Evolutionary conservation across 352 stramenopile genomes (phyloP).

Genomic region (Globisporangium solare): DNA sequence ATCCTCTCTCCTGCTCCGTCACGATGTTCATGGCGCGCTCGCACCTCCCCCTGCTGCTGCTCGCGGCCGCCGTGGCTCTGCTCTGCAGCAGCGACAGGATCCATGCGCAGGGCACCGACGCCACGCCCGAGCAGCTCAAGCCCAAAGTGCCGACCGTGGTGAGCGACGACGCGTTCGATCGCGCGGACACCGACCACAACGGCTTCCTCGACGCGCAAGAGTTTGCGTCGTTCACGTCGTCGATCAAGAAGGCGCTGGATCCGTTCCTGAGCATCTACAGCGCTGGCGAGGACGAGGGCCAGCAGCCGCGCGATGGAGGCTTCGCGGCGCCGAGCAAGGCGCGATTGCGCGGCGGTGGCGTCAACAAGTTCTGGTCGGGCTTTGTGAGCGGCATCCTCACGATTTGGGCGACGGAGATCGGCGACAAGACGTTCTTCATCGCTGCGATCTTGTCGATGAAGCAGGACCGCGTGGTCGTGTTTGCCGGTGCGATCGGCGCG

Average conservation of each 20-base stretch:
- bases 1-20: background rate
- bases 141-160: constrained; percentile 19
- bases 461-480: constrained; percentile 93
- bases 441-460: constrained; percentile 97
- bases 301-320: constrained; percentile 8
- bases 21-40: constrained; percentile 15
- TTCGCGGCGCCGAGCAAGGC: constrained; percentile 1
- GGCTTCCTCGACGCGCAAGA: constrained; percentile 55
- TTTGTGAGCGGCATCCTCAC: constrained; percentile 90
- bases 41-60: constrained; percentile 17
- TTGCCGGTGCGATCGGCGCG: constrained; percentile 92
- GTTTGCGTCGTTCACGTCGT: constrained; percentile 57
- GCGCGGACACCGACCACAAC: constrained; percentile 69
- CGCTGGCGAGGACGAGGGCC: constrained; percentile 12
- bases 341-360: constrained; percentile 32
- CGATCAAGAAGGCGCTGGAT: constrained; percentile 44
- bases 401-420: constrained; percentile 98
- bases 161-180: constrained; percentile 46
- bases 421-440: constrained; percentile 99
- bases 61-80: constrained; percentile 13
- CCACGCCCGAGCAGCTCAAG: constrained; percentile 10
- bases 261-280: constrained; percentile 40
- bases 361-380: constrained; percentile 84
- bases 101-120: constrained; percentile 7
- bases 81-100: constrained; percentile 9